Base-by-base conservation (phyloP, 495 filamentous ascomycete genomes). In the Parathielavia hyrcaniae region DNA sequence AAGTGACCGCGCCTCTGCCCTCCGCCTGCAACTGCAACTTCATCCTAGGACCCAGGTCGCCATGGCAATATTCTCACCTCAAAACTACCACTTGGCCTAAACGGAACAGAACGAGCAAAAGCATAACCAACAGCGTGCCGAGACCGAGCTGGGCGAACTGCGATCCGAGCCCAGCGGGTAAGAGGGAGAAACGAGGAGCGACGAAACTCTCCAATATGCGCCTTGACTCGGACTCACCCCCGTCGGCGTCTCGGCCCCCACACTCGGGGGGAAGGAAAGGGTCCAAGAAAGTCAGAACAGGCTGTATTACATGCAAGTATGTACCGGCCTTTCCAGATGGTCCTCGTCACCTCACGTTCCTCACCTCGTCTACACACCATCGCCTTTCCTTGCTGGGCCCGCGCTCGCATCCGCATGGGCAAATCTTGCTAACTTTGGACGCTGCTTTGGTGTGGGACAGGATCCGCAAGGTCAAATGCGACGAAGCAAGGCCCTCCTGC, bases 391-490 rank as follows among this genome's bases (percentile, higher is more conserved):
- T 30, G 26, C 26, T 30, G 26, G n/a, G 26, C 6, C 26, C 26
- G 26, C 26, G 26, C 26, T 30, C 26, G 26, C 26, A 30, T 30
- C 26, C 26, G 26, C 26, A n/a, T 30, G 6, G 26, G 6, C 26
- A 6, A 30, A 6, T 2, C 26, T 30, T 20, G 49, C 59, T 62
- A 39, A 64, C 53, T 49, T 54, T 44, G 49, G 55, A 61, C 60
- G 50, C 10, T 46, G 32, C 20, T 60, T 45, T 36, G 20, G 4
- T 49, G 13, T 23, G n/a, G 53, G 17, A 39, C n/a, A 71, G 69
- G 57, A 68, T 70, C 43, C 69, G 69, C 51, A 70, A 72, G 55
- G 72, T 77, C 50, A 77, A 77, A 55, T 77, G 74, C 50, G 74
- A 75, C 41, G 74, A 77, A 55, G 67, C 62, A 36, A 73, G 71